Conservation (phyloP, 2,329 filamentous ascomycete genomes). For the Trichophaea hybrida region DNA sequence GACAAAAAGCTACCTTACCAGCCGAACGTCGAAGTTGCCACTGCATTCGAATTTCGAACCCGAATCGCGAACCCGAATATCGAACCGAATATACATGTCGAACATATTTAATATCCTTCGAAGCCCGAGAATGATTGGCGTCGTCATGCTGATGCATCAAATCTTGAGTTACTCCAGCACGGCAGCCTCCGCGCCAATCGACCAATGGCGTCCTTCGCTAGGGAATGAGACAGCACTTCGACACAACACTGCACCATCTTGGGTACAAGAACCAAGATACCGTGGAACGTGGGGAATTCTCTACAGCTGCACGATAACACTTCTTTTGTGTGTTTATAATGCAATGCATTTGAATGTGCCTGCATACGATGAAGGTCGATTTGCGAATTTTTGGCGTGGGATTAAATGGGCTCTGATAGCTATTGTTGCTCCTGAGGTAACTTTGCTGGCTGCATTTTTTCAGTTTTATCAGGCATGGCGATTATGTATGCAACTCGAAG, state of each 20-base stretch:
- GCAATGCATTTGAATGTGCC: slow-evolving; percentile 31
- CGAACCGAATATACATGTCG: no score
- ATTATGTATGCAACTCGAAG: no score
- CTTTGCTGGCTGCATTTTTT: not conserved
- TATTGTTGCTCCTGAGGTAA: not conserved
- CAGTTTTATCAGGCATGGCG: not conserved
- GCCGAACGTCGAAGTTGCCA: no score
- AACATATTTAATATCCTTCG: no score
- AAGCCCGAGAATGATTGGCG: no score
- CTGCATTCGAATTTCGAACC: no score
- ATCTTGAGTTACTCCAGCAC: no score
- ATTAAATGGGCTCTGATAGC: slow-evolving; percentile 1
- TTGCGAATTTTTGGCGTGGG: not conserved
- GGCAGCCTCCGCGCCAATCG: no score
- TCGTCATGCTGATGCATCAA: no score
- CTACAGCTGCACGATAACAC: slow-evolving; percentile 29
- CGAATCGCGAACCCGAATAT: no score
- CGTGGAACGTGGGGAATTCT: slow-evolving; percentile 30
- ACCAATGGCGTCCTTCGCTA: not conserved
- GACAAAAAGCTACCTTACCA: no score
- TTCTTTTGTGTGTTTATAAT: slow-evolving; percentile 31
- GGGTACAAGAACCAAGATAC: slow-evolving; percentile 18
- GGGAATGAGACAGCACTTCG: not conserved
- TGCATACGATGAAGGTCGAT: no score
- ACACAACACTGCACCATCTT: not conserved